Conservation (phyloP, 2,329 filamentous ascomycete genomes). For the Trichoderma aggressivum region DNA sequence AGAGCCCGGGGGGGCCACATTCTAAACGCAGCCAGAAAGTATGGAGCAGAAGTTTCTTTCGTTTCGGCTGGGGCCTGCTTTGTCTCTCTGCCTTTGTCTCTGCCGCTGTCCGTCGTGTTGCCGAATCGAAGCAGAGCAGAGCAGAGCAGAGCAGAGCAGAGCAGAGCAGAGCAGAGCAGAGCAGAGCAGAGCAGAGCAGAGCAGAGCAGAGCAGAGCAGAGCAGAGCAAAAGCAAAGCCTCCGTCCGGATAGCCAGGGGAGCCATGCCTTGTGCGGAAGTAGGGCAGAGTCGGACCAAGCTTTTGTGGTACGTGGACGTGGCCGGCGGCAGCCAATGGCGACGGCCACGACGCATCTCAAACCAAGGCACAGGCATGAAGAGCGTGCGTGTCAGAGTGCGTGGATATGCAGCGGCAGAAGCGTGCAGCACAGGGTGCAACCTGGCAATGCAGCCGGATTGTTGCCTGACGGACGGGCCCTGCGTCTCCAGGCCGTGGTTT, state of each 20-base stretch:
- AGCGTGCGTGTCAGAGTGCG: not conserved
- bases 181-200: not conserved
- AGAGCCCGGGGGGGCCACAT: not conserved
- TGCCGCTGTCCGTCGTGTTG: not conserved
- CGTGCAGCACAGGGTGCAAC: not conserved
- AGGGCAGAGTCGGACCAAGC: not conserved
- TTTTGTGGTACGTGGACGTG: slow-evolving; percentile 1
- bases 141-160: not conserved
- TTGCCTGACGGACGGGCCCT: slow-evolving; percentile 9
- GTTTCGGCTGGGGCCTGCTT: not conserved
- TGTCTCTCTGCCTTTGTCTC: not conserved
- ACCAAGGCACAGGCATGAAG: slow-evolving; percentile 6
- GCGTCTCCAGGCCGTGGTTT: not conserved
- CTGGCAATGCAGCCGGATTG: not conserved
- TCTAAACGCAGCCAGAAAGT: not conserved
- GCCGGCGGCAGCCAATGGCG: not conserved
- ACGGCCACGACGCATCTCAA: not conserved
- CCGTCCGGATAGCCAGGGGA: not conserved
- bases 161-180: not conserved
- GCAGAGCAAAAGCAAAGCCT: not conserved
- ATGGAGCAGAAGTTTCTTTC: not conserved
- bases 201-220: not conserved
- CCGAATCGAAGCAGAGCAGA: not conserved
- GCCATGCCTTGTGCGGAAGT: not conserved
- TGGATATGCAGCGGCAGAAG: not conserved